These are phyloP conservation scores for Eimeria zaria DNA, from an alignment of 169 alveolate species.

Conservation along the genomic window DNA sequence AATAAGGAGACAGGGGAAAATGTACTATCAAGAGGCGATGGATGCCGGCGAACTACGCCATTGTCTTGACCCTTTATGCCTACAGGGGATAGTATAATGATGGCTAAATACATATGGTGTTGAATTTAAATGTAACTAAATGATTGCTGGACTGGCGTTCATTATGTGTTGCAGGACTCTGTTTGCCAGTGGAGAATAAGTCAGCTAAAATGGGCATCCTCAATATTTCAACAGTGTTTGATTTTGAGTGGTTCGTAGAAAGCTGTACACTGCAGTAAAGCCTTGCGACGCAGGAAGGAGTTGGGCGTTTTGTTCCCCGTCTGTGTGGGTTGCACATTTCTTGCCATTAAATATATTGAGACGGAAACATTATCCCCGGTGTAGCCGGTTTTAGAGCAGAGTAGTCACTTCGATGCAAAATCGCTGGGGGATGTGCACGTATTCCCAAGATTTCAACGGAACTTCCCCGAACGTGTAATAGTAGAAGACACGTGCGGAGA, in stretches of 20 bases:
- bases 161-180: background rate
- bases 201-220: background rate
- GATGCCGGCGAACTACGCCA: too few species aligned
- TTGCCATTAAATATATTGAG: background rate
- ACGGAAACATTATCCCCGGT: too few species aligned
- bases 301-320: background rate
- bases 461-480: too few species aligned
- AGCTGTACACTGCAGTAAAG: background rate
- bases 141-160: background rate
- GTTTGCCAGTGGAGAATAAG: background rate
- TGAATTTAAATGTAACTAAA: background rate
- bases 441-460: too few species aligned
- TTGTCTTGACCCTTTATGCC: too few species aligned
- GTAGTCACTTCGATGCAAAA: too few species aligned
- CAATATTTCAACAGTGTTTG: background rate
- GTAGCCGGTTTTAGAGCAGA: too few species aligned
- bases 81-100: background rate
- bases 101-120: background rate
- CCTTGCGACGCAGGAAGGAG: background rate
- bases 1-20: background rate
- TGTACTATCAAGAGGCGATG: too few species aligned
- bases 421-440: too few species aligned
- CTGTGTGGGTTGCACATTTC: background rate
- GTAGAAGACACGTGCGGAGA: too few species aligned
- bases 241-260: background rate